Evolutionary conservation across 352 stramenopile species (phyloP), one percentile per base, ranked within the genome.

Genomic region (Globisporangium recalcitrans): DNA sequence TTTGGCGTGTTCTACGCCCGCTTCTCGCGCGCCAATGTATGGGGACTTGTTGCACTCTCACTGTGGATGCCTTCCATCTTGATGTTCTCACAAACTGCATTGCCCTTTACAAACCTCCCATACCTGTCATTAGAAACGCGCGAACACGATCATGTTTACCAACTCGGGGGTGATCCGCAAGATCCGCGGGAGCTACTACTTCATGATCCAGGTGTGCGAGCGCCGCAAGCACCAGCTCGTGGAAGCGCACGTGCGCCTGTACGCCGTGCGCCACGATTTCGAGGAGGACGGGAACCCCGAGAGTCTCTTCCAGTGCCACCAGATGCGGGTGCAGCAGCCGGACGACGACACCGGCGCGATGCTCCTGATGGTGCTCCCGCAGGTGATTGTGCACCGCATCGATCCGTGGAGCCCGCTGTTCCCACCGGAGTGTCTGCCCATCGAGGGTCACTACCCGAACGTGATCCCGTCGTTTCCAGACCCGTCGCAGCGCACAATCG

Each of bases 131-230:
- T 58, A 95, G 85, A 82, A 88, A 85, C 84, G 86, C 38, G 86
- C 86, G 1, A 83, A 88, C 55, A 93, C 86, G 4, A 87, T 97
- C 69, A 89, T 96, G 68, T 96, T 97, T 53, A 86, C 82, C 4
- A 85, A 92, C 31, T 78, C 71, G 14, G 88, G 82, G 1, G 82
- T 97, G 27, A 94, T 97, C 70, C 89, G 89, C 34, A 85, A 90
- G 67, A 96, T 97, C 59, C 86, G 88, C 13, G 89, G 89, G 4
- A 76, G 93, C 46, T 96, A 86, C 63, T 96, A 96, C 77, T 87
- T 97, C 52, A 97, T 97, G 88, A 88, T 96, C 61, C 89, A 97
- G 55, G 82, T 91, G 0, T 97, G 89, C 54, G 89, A 97, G 63
- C 75, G 87, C 32, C 82, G 89, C 27, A 95, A 96, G 59, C 87